Evolutionary conservation across 129 eudicot species (phyloP), one percentile per base, ranked within the genome.

Genomic region (Scalesia atractyloides): DNA sequence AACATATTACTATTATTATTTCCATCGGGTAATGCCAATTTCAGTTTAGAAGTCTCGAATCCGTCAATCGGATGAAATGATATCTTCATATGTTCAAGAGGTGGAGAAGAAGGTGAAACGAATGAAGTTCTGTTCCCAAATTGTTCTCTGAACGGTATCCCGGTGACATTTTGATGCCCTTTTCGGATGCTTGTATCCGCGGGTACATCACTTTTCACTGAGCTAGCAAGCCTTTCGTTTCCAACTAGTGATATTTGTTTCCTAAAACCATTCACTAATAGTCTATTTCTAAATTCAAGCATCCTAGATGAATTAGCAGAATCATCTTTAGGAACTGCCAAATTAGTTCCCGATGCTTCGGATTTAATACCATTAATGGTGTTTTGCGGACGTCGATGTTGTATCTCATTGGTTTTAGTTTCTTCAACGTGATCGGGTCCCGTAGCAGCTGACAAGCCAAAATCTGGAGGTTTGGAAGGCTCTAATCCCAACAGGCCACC

Each of bases 391-490:
- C 53, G 69, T 43, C 76, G 78, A 50, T 52, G 61, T 47, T 57
- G 68, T 70, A 41, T 50, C 33, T 9, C 8, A n/a, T 49, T 80
- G 17, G 73, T 71, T 63, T 63, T 70, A 65, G 63, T 60, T 58
- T 71, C 76, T 68, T 30, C 72, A 5, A 13, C 17, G 24, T 76
- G 64, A 64, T 13, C 81, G 24, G 73, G 79, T 64, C 66, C 66
- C 36, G 33, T 77, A 69, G 64, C 57, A 66, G 84, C 81, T 57
- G 73, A 30, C n/a, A 74, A 64, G 69, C 88, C 80, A 53, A 69
- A 86, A 83, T 84, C 99, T 19, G 94, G 93, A 77, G 99, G 99
- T 69, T 95, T 95, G 26, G 99, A 95, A 47, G 99, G 99, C 74
- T 81, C 88, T 24, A 95, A 89, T 17, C 99, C 99, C 64, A 91